Conservation (phyloP, 2,329 filamentous ascomycete genomes). For the Aspergillus sojae region DNA sequence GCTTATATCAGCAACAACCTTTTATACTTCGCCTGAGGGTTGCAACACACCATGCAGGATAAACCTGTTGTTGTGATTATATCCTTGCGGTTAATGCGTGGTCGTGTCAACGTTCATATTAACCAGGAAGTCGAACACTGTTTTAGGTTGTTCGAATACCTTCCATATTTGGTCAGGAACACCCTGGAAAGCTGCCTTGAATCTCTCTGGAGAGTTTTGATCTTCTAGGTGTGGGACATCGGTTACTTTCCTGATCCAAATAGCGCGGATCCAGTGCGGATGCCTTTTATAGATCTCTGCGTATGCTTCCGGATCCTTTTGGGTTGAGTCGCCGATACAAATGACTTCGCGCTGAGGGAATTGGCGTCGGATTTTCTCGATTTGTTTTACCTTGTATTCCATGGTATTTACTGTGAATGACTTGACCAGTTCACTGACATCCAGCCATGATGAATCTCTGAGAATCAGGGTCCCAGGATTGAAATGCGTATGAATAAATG, state of each 20-base stretch:
- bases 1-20: background rate
- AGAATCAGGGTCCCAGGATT: slow-evolving; percentile 80
- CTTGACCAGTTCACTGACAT: slow-evolving; percentile 74
- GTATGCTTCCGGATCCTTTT: slow-evolving; percentile 88
- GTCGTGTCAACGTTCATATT: slow-evolving; percentile 21
- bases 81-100: background rate
- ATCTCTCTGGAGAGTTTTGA: slow-evolving; percentile 73
- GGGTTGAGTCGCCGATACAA: slow-evolving; percentile 86
- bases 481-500: slow-evolving; percentile 72
- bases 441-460: slow-evolving; percentile 84
- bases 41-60: background rate
- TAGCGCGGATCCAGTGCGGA: slow-evolving; percentile 76
- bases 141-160: slow-evolving; percentile 76
- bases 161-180: slow-evolving; percentile 74
- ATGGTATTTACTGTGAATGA: slow-evolving; percentile 79
- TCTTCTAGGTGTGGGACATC: slow-evolving; percentile 74
- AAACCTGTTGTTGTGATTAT: background rate
- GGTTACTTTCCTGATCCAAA: slow-evolving; percentile 82
- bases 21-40: background rate
- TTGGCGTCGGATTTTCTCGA: slow-evolving; percentile 76
- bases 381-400: slow-evolving; percentile 81
- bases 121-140: slow-evolving; percentile 51
- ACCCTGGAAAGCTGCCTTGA: slow-evolving; percentile 78
- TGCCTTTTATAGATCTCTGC: slow-evolving; percentile 72
- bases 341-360: slow-evolving; percentile 79